Conservation (phyloP, 2,329 filamentous ascomycete species). For the Exophiala sp. region DNA sequence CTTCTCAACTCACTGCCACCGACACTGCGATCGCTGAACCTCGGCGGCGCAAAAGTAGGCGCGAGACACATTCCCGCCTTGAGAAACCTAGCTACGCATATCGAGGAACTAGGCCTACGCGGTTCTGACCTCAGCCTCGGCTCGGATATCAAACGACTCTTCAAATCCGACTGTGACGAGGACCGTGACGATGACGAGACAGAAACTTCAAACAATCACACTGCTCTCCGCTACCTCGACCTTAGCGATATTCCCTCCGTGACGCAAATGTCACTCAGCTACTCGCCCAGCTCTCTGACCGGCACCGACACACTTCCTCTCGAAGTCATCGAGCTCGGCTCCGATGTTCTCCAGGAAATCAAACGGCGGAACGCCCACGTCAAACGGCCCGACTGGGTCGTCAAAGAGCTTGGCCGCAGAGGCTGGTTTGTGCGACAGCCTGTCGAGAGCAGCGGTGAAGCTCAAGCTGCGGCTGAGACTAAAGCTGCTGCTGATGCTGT, state of each 20-base stretch:
- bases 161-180: slow-evolving; percentile 38
- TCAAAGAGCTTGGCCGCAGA: slow-evolving; percentile 61
- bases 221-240: slow-evolving; percentile 66
- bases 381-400: slow-evolving; percentile 60
- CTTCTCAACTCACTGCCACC: slow-evolving; percentile 61
- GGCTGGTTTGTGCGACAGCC: slow-evolving; percentile 59
- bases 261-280: slow-evolving; percentile 54
- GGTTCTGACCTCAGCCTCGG: slow-evolving; percentile 56
- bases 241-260: slow-evolving; percentile 61
- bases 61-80: slow-evolving; percentile 59
- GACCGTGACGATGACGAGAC: slow-evolving; percentile 43
- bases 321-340: slow-evolving; percentile 68
- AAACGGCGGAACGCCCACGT: slow-evolving; percentile 48
- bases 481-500: slow-evolving; percentile 19
- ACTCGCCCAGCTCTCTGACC: slow-evolving; percentile 54
- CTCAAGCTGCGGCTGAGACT: too few species aligned
- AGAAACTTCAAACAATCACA: slow-evolving; percentile 33
- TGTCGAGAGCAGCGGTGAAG: slow-evolving; percentile 6
- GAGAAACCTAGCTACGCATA: slow-evolving; percentile 59
- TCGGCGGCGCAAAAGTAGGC: slow-evolving; percentile 68
- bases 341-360: slow-evolving; percentile 61
- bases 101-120: slow-evolving; percentile 71
- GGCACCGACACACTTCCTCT: slow-evolving; percentile 59
- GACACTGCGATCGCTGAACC: slow-evolving; percentile 65
- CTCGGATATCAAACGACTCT: slow-evolving; percentile 58